Percentiles rank a stretch among this genome's conserved stretches.
Evolutionary conservation across 2,329 filamentous ascomycete species (phyloP).

Genomic region (Geoglossum cookeanum): DNA sequence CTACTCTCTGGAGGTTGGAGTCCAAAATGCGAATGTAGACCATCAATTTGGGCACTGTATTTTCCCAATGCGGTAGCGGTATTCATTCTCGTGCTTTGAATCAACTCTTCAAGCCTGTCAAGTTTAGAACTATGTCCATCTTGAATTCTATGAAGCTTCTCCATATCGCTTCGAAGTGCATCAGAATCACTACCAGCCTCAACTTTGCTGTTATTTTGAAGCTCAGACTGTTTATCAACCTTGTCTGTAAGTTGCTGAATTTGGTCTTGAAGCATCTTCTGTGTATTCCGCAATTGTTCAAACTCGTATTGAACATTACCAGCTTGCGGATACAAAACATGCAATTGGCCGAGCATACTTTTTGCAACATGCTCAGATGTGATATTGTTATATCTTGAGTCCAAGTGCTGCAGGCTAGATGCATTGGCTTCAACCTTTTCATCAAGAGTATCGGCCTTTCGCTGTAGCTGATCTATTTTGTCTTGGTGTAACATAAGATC

Average conservation of each 20-base stretch:
- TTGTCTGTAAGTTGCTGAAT: neutral
- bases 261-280: neutral
- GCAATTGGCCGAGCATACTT: conserved; percentile 12
- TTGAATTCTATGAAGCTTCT: neutral
- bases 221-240: neutral
- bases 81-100: neutral
- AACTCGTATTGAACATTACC: conserved; percentile 2
- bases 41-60: neutral
- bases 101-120: neutral
- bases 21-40: neutral
- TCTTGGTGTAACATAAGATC: neutral
- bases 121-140: neutral
- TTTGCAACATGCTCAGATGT: conserved; percentile 11
- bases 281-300: neutral
- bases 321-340: conserved; percentile 10
- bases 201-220: neutral
- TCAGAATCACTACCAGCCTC: neutral
- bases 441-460: neutral
- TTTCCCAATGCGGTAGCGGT: neutral
- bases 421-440: neutral
- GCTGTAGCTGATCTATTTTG: neutral
- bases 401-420: conserved; percentile 6
- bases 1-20: neutral
- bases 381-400: conserved; percentile 11
- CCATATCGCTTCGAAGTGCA: neutral